Evolutionary conservation across 768 basidiomycete species (phyloP), one percentile per base, ranked within the genome.

Genomic region (Lentinula guzmanii): DNA sequence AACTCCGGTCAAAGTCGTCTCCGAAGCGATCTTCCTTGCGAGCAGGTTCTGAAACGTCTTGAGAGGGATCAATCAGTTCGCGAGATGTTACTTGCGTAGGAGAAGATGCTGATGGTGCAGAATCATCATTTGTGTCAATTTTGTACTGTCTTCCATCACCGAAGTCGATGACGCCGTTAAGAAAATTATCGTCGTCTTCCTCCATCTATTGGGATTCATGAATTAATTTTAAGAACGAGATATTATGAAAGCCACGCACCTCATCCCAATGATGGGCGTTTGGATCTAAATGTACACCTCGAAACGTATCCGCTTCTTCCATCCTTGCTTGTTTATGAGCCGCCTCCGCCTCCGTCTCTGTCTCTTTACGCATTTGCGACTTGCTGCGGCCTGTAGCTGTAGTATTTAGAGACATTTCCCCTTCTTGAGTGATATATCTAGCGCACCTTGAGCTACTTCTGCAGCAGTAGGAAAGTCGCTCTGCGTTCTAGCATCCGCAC

Each of bases 231-330:
- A 15, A 50, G 37, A 4, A 57, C 31, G 24, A 52, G 39, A 61
- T 60, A 8, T 59, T 57, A 16, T 21, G 16, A 63, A 66, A 63
- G 52, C 39, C 43, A 74, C 90, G 63, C 64, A 98, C 95, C 82
- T 97, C 95, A 67, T 98, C 97, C 97, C 97, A 99, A 70, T 98
- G 95, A 70, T 94, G 91, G 3, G 91, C 86, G 67, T 95, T 95
- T 53, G 95, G 92, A 74, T 97, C 89, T 52, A 98, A 76, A 72
- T 98, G 95, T 1, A 93, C 87, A 0, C 95, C 95, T 42, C 95
- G 84, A 75, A 99, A 99, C 0, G 95, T 90, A 71, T 97, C 96
- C 6, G 95, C 88, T 67, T 93, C 91, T 70, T 94, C 89, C 58
- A 86, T 74, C 45, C 88, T 75, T 16, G 86, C 82, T 68, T 86